A percentile compares a stretch with the other conserved stretches of the same genome.
phyloP scores from a whole-genome alignment of 148 eudicot genomes.

The Euryodendron excelsum region DNA sequence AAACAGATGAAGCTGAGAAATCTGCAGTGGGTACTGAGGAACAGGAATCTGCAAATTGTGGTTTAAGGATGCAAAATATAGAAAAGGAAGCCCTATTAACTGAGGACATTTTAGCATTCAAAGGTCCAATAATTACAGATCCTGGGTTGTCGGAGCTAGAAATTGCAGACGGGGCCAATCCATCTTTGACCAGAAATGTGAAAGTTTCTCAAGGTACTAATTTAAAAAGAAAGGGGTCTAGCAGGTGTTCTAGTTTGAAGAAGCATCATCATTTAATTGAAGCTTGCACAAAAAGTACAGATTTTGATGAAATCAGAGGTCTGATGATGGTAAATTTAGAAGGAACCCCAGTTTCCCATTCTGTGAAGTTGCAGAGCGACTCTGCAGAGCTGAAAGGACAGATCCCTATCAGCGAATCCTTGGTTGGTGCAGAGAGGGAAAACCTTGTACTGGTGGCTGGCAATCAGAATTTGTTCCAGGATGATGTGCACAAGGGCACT shows the following conservation, averaged over 20 bases:
- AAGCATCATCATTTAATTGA: background rate
- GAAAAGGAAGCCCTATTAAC: conserved; percentile 1
- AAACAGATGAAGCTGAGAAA: conserved; percentile 1
- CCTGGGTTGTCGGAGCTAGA: background rate
- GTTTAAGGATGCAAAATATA: background rate
- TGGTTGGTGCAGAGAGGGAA: background rate
- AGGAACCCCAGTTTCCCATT: background rate
- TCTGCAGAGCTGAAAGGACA: background rate
- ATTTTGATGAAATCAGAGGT: conserved; percentile 1
- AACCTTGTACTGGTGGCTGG: background rate
- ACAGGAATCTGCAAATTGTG: background rate
- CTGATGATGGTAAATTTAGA: conserved; percentile 8
- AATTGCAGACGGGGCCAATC: background rate
- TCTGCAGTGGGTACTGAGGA: background rate
- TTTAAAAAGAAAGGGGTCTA: background rate
- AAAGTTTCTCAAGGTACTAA: background rate
- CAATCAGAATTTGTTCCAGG: background rate
- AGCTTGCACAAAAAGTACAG: background rate
- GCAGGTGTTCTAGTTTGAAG: conserved; percentile 6
- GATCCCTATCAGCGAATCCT: background rate
- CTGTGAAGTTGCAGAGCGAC: conserved; percentile 4
- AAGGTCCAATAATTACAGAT: background rate
- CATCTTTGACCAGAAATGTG: background rate
- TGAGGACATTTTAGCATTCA: background rate
- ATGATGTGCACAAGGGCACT: background rate